Evolutionary conservation across 73 alveolate genomes (phyloP).

Genomic region (Urostyla sp.): DNA sequence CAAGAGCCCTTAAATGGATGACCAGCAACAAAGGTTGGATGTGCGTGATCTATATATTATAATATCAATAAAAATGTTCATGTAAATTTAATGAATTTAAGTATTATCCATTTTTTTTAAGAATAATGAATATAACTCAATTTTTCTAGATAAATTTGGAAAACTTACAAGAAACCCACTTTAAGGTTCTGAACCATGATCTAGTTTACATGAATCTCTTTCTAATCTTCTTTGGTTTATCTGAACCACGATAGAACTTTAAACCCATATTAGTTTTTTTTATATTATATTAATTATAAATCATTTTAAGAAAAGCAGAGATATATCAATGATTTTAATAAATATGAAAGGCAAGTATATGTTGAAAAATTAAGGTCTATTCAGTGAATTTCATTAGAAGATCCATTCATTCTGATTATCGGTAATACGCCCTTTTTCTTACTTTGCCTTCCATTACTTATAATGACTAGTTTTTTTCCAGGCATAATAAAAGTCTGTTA

Average conservation of each 20-base stretch:
- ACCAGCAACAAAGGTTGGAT: slow-evolving; percentile 73
- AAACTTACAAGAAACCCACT: slow-evolving; percentile 72
- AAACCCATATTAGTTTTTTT: slow-evolving; percentile 66
- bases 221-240: slow-evolving; percentile 66
- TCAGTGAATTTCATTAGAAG: slow-evolving; percentile 17
- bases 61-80: too few species aligned
- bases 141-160: background rate
- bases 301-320: background rate
- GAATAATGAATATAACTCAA: background rate
- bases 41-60: slow-evolving; percentile 74
- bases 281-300: slow-evolving; percentile 40
- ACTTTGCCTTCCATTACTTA: slow-evolving; percentile 55
- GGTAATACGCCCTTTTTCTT: slow-evolving; percentile 1
- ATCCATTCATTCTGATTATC: slow-evolving; percentile 70
- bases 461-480: slow-evolving; percentile 66
- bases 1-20: slow-evolving; percentile 73
- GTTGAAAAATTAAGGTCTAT: too few species aligned
- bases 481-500: slow-evolving; percentile 56
- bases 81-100: background rate
- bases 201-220: slow-evolving; percentile 73
- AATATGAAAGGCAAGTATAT: too few species aligned
- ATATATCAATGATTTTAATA: too few species aligned
- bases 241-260: slow-evolving; percentile 71
- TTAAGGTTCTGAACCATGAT: slow-evolving; percentile 72
- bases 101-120: too few species aligned